Base-by-base conservation (phyloP, 192 early-diverging fungal genomes). In the Coemansia furcata region DNA sequence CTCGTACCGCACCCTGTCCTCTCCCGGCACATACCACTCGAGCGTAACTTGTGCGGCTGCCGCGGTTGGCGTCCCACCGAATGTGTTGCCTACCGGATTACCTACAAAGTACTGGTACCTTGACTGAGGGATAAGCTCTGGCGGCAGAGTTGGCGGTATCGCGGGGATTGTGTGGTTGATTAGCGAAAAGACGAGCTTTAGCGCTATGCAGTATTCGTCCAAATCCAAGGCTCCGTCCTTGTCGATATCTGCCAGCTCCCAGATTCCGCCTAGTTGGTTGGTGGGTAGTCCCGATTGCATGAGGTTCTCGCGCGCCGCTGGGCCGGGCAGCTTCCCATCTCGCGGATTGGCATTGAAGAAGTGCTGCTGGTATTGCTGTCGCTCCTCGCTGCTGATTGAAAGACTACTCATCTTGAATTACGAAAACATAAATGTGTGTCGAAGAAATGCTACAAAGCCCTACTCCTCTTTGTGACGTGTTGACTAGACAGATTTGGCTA, bases 231-330 rank as follows among this genome's bases (percentile, higher is more conserved):
- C 84, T 4, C 92, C 91, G 72, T 93, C 92, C 59, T 88, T 88
- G 77, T 93, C 92, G 58, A 93, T 93, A 61, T 93, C 92, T 21
- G 90, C 86, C 35, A 93, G 85, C 72, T 93, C 89, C 83, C 83
- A 85, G 60, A 85, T 77, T 52, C 77, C 66, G 14, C 74, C 83
- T 12, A 85, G 75, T 62, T 85, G 78, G 30, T 81, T 63, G 6
- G 65, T 73, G 1, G 78, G 62, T 54, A 85, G 73, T 43, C 74
- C 76, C 2, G 83, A 85, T 57, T 85, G 78, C 64, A 85, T 64
- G 33, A 85, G 76, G 60, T 72, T 78, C 29, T 67, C 66, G 30
- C 76, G 74, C 39, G 83, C 83, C 12, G 49, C 72, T 0, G 67
- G 40, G 10, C 83, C 83, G 14, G 75, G 60, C 26, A 85, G 70